Conservation (phyloP, 2,329 filamentous ascomycete genomes). For the Eurotiales sp. region DNA sequence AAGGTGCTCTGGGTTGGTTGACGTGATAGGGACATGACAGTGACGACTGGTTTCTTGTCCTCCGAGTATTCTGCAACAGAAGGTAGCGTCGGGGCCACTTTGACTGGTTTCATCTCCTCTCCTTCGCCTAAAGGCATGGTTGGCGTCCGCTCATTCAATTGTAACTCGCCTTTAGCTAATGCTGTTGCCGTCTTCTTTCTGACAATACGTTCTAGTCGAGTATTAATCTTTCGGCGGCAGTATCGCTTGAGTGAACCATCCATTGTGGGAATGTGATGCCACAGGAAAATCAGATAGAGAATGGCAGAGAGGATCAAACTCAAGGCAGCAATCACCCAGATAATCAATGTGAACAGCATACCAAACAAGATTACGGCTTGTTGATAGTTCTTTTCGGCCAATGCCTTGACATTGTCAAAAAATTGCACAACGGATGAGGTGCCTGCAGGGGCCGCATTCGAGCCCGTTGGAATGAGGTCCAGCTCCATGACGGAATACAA, state of each 20-base stretch:
- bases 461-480: constrained; percentile 63
- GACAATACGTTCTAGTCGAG: constrained; percentile 78
- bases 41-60: constrained; percentile 28
- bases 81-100: constrained; percentile 54
- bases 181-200: constrained; percentile 84
- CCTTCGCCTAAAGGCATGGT: constrained; percentile 31
- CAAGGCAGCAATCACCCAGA: constrained; percentile 81
- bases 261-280: constrained; percentile 79
- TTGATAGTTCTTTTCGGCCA: constrained; percentile 69
- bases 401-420: constrained; percentile 72
- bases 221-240: constrained; percentile 89
- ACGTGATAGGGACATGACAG: constrained; percentile 50
- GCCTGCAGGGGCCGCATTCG: constrained; percentile 52
- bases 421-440: constrained; percentile 68
- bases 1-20: constrained; percentile 61
- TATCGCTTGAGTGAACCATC: constrained; percentile 81
- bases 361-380: constrained; percentile 80
- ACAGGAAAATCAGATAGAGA: constrained; percentile 85
- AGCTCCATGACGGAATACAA: constrained; percentile 77
- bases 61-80: constrained; percentile 50
- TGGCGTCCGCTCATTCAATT: constrained; percentile 52
- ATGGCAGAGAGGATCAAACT: constrained; percentile 68
- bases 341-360: constrained; percentile 87
- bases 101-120: constrained; percentile 30
- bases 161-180: constrained; percentile 66